Conservation (phyloP, 2,329 filamentous ascomycete genomes). For the Ophiostoma sp. region DNA sequence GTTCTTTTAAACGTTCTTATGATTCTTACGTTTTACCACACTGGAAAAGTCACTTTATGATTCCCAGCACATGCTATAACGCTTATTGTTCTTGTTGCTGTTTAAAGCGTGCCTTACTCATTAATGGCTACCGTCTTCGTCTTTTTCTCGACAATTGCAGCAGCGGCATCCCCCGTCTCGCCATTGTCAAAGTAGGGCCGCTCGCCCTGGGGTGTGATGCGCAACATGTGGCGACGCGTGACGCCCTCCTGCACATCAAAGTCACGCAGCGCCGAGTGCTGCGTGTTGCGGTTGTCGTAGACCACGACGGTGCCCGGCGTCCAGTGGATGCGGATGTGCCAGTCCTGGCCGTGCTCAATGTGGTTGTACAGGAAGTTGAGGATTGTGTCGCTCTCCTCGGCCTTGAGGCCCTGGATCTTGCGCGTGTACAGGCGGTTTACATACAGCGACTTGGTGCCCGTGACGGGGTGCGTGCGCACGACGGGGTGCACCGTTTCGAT, state of each 20-base stretch:
- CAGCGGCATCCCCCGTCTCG: too few relatives aligned
- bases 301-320: slow-evolving; percentile 42
- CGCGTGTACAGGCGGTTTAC: slow-evolving; percentile 54
- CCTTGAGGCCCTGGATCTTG: slow-evolving; percentile 74
- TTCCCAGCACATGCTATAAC: too few relatives aligned
- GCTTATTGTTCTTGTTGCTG: not conserved
- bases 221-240: slow-evolving; percentile 29
- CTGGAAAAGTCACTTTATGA: too few relatives aligned
- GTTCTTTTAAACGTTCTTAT: too few relatives aligned
- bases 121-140: not conserved
- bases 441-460: slow-evolving; percentile 40
- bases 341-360: slow-evolving; percentile 44
- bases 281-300: slow-evolving; percentile 32
- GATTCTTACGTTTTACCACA: too few relatives aligned
- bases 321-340: slow-evolving; percentile 45
- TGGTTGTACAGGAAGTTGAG: slow-evolving; percentile 42
- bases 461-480: slow-evolving; percentile 43
- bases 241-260: slow-evolving; percentile 24
- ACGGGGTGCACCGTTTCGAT: slow-evolving; percentile 43
- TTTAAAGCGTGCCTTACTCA: not conserved
- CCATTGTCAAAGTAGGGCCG: slow-evolving; percentile 27
- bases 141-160: not conserved
- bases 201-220: slow-evolving; percentile 34
- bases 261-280: slow-evolving; percentile 28
- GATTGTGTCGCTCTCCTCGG: slow-evolving; percentile 36